These are phyloP conservation scores for Thuja plicata DNA, from an alignment of 83 land plant genomes.

Conservation along the genomic window DNA sequence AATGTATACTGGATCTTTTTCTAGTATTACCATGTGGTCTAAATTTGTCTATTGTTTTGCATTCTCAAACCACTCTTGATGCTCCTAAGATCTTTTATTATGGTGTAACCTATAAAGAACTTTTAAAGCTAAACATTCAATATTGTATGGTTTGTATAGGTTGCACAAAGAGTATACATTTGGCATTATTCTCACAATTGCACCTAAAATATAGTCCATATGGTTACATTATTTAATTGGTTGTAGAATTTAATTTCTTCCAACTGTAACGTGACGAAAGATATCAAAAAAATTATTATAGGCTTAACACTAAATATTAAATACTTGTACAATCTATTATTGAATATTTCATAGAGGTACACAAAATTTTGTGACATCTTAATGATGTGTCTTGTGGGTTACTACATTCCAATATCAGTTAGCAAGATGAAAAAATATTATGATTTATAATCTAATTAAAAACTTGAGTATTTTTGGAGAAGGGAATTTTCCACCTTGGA, in stretches of 20 bases:
- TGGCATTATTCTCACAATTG: neutral
- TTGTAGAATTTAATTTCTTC: neutral
- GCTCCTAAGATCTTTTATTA: neutral
- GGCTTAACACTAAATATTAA: slow-evolving; percentile 1
- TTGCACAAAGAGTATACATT: neutral
- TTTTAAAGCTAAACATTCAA: slow-evolving; percentile 3
- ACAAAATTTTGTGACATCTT: neutral
- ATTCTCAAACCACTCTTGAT: slow-evolving; percentile 12
- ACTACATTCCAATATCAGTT: too few species aligned
- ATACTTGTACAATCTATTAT: neutral
- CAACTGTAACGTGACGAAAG: neutral
- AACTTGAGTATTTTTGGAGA: too few species aligned
- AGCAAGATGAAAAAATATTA: too few species aligned
- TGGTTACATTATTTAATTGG: too few species aligned
- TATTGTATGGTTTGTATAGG: neutral
- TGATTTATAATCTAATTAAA: too few species aligned
- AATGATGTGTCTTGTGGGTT: too few species aligned
- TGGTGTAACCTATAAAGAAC: slow-evolving; percentile 23
- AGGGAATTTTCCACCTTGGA: too few species aligned
- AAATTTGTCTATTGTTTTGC: slow-evolving; percentile 14
- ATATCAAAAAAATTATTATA: too few species aligned
- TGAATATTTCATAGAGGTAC: neutral
- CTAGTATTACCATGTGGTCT: neutral
- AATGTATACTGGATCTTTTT: neutral
- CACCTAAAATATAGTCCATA: neutral